phyloP scores from a whole-genome alignment of 192 early-diverging fungal genomes.

The Entomortierella lignicola region DNA sequence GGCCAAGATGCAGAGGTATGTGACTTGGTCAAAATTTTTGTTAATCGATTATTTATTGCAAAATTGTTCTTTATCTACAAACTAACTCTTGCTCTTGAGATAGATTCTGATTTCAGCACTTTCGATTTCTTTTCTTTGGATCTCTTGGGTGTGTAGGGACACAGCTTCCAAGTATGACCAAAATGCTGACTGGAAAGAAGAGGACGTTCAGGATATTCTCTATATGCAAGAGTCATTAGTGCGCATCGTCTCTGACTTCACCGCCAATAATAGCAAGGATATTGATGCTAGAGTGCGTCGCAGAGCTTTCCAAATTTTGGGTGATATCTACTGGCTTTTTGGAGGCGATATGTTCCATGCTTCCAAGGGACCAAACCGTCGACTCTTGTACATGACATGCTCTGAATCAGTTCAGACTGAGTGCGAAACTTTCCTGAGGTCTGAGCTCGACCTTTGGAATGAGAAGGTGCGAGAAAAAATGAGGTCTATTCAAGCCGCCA shows the following conservation, averaged over 20 bases:
- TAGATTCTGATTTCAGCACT: slow-evolving; percentile 42
- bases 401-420: slow-evolving; percentile 39
- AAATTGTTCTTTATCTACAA: not conserved
- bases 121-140: slow-evolving; percentile 46
- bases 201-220: slow-evolving; percentile 21
- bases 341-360: slow-evolving; percentile 59
- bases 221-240: slow-evolving; percentile 26
- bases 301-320: slow-evolving; percentile 57
- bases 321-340: slow-evolving; percentile 64
- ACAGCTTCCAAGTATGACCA: slow-evolving; percentile 21
- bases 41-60: not conserved
- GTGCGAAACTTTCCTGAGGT: slow-evolving; percentile 55
- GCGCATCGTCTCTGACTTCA: slow-evolving; percentile 9
- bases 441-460: slow-evolving; percentile 41
- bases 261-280: slow-evolving; percentile 2
- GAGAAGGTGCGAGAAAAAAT: slow-evolving; percentile 28
- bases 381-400: slow-evolving; percentile 45
- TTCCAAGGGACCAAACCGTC: slow-evolving; percentile 17
- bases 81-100: not conserved
- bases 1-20: slow-evolving; percentile 32
- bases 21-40: not conserved
- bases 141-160: slow-evolving; percentile 43
- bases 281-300: slow-evolving; percentile 30
- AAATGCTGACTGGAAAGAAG: slow-evolving; percentile 43
- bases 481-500: slow-evolving; percentile 15